Evolutionary conservation across 192 early-diverging fungal species (phyloP).

Genomic region (Glomus cerebriforme): DNA sequence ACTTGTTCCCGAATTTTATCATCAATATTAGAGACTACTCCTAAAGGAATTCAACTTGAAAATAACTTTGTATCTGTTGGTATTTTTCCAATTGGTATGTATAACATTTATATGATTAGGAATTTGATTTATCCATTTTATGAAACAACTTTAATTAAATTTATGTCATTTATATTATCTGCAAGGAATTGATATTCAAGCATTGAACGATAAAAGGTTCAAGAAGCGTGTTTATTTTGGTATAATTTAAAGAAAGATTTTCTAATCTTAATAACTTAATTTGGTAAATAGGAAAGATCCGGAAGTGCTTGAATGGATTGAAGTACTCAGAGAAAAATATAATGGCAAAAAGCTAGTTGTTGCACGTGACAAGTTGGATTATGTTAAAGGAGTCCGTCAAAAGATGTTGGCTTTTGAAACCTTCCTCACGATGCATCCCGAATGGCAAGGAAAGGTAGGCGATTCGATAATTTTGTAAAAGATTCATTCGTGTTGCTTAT

Average conservation of each 20-base stretch:
- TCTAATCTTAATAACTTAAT: neutral
- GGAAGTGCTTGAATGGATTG: conserved; percentile 75
- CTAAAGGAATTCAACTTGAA: conserved; percentile 80
- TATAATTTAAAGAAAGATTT: neutral
- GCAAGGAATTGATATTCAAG: conserved; percentile 71
- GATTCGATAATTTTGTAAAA: neutral
- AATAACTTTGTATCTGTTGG: conserved; percentile 81
- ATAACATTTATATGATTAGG: neutral
- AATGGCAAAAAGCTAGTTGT: conserved; percentile 92
- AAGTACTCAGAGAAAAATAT: conserved; percentile 81
- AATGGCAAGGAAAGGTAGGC: conserved; percentile 79
- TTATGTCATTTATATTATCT: conserved; percentile 43
- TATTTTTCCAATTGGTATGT: conserved; percentile 87
- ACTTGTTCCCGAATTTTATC: conserved; percentile 88
- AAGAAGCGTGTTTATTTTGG: neutral
- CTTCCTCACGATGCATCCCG: conserved; percentile 83
- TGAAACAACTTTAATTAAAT: no score
- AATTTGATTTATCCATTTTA: no score
- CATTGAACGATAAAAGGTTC: conserved; percentile 70
- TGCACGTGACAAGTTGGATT: conserved; percentile 94
- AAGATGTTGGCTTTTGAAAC: conserved; percentile 92
- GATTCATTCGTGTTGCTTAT: neutral
- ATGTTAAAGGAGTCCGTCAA: conserved; percentile 93
- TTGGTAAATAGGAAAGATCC: conserved; percentile 50
- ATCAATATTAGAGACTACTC: conserved; percentile 71